A percentile compares a stretch with the other conserved stretches of the same genome.
Conservation (phyloP, 73 alveolate species). For the Paramecium tetraurelia region DNA sequence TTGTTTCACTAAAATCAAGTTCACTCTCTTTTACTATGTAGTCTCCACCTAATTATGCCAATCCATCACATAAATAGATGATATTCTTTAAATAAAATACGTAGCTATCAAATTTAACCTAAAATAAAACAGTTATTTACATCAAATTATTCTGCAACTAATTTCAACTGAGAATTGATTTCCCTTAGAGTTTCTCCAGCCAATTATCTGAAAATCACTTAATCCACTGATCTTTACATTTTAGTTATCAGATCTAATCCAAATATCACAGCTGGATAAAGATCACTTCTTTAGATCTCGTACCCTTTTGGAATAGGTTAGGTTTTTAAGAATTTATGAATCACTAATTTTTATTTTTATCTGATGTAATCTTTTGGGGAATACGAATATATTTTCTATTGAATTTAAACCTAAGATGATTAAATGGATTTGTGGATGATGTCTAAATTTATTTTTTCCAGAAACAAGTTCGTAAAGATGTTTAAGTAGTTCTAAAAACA, state of each 20-base stretch:
- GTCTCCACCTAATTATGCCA: slow-evolving; percentile 6
- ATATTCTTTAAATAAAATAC: slow-evolving; percentile 26
- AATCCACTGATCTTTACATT: slow-evolving; percentile 26
- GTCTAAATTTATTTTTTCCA: neutral
- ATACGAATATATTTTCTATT: neutral
- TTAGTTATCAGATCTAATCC: slow-evolving; percentile 24
- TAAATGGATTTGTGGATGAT: neutral
- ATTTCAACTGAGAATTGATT: neutral
- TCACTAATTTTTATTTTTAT: slow-evolving; percentile 1
- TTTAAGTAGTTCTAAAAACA: neutral
- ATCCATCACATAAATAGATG: slow-evolving; percentile 2
- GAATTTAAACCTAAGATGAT: slow-evolving; percentile 14
- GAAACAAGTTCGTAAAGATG: neutral
- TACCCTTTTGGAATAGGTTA: slow-evolving; percentile 7
- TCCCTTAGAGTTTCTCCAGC: slow-evolving; percentile 45
- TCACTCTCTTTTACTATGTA: slow-evolving; percentile 27
- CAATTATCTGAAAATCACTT: neutral
- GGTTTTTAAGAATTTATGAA: neutral
- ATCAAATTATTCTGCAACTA: neutral
- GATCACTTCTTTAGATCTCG: slow-evolving; percentile 10
- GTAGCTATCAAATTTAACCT: slow-evolving; percentile 41
- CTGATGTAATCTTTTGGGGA: slow-evolving; percentile 28
- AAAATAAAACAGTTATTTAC: neutral
- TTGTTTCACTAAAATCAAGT: slow-evolving; percentile 31
- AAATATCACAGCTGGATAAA: slow-evolving; percentile 1